Evolutionary conservation across 192 early-diverging fungal species (phyloP).

Genomic region (Geranomyces michiganensis): DNA sequence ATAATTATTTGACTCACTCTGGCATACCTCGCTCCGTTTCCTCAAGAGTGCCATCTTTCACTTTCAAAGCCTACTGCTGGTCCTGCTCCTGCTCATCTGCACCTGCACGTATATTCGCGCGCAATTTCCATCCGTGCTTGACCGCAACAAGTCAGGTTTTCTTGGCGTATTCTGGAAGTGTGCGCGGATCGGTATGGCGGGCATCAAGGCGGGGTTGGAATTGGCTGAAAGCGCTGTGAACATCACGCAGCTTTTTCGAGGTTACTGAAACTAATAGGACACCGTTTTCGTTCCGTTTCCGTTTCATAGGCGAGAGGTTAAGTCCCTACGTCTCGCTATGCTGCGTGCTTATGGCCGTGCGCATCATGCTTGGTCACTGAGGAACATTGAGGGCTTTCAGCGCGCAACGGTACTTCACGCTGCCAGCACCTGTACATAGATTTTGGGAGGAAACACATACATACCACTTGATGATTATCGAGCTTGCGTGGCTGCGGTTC

Average conservation of each 20-base stretch:
- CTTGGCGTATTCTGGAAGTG: slow-evolving; percentile 94
- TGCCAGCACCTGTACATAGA: too few species aligned
- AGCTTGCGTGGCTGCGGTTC: too few species aligned
- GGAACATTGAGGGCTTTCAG: not conserved
- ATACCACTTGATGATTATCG: too few species aligned
- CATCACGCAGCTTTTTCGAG: too few species aligned
- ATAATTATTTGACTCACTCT: too few species aligned
- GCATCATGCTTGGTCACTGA: slow-evolving; percentile 27
- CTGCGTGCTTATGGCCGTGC: slow-evolving; percentile 80
- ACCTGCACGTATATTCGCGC: slow-evolving; percentile 94
- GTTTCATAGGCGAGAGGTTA: slow-evolving; percentile 80
- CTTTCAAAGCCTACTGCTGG: slow-evolving; percentile 88
- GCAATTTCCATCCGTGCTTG: slow-evolving; percentile 83
- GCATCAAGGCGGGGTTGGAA: too few species aligned
- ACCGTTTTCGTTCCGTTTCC: not conserved
- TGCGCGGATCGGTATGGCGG: slow-evolving; percentile 76
- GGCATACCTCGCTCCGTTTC: too few species aligned
- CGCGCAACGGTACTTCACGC: not conserved
- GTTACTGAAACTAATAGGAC: not conserved
- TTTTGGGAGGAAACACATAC: too few species aligned
- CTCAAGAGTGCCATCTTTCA: slow-evolving; percentile 92
- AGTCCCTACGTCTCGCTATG: slow-evolving; percentile 93
- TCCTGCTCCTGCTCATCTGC: slow-evolving; percentile 91
- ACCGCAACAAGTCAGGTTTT: slow-evolving; percentile 88
- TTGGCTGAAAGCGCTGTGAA: not conserved